A percentile compares a stretch with the other conserved stretches of the same genome.
Evolutionary conservation across 169 alveolate genomes (phyloP).

Genomic region (Plasmodium knowlesi): DNA sequence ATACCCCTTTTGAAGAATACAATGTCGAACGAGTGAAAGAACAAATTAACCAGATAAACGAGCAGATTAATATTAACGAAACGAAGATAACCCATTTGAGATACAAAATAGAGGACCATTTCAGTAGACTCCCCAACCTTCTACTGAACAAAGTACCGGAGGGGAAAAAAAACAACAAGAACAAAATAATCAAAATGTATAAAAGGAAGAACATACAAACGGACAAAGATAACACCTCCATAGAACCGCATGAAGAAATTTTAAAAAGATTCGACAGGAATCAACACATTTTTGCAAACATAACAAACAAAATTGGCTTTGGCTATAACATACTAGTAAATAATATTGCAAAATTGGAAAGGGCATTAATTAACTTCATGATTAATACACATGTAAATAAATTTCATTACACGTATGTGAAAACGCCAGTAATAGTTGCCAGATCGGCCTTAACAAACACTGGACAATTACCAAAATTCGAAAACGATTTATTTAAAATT

Average conservation of each 20-base stretch:
- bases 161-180: slow-evolving; percentile 1
- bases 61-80: slow-evolving; percentile 17
- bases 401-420: slow-evolving; percentile 79
- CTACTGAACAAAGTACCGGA: slow-evolving; percentile 53
- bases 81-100: slow-evolving; percentile 25
- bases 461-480: slow-evolving; percentile 85
- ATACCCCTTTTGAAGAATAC: background rate
- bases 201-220: slow-evolving; percentile 21
- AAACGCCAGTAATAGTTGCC: slow-evolving; percentile 79
- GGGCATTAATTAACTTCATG: slow-evolving; percentile 81
- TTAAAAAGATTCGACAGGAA: slow-evolving; percentile 56
- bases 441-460: slow-evolving; percentile 76
- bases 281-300: slow-evolving; percentile 37
- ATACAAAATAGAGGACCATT: slow-evolving; percentile 28
- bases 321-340: slow-evolving; percentile 72
- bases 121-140: slow-evolving; percentile 46
- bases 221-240: background rate
- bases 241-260: slow-evolving; percentile 66
- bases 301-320: slow-evolving; percentile 74
- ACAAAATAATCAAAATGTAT: slow-evolving; percentile 53
- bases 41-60: slow-evolving; percentile 39
- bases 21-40: slow-evolving; percentile 41
- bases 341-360: slow-evolving; percentile 76
- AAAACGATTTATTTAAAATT: slow-evolving; percentile 82
- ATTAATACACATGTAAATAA: slow-evolving; percentile 79